A percentile compares a stretch with the other conserved stretches of the same genome.
Conservation (phyloP, 2,329 filamentous ascomycete genomes). For the Tympanopsis confertula region DNA sequence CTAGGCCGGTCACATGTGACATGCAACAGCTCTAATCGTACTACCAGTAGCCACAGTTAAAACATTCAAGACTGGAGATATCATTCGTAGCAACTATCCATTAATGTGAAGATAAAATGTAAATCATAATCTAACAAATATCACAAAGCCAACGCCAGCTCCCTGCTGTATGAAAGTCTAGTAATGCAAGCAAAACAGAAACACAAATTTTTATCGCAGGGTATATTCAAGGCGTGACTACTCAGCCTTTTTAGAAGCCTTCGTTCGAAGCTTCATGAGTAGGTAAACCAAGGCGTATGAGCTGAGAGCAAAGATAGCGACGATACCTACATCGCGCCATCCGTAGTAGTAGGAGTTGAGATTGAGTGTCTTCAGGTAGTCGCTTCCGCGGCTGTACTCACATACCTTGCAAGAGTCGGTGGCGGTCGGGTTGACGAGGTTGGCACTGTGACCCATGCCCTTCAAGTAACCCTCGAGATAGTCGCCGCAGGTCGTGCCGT, state of each 20-base stretch:
- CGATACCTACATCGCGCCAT: constrained; percentile 54
- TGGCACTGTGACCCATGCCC: constrained; percentile 30
- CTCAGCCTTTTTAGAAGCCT: neutral
- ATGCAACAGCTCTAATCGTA: too few species aligned
- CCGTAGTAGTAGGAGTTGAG: constrained; percentile 48
- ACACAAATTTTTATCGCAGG: too few species aligned
- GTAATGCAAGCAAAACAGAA: too few species aligned
- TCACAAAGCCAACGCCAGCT: too few species aligned
- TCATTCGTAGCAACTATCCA: too few species aligned
- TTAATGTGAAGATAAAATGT: too few species aligned
- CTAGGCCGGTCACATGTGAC: too few species aligned
- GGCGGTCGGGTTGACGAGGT: constrained; percentile 48
- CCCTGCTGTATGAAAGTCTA: too few species aligned
- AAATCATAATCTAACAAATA: too few species aligned
- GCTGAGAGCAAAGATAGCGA: constrained; percentile 40
- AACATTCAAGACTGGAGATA: too few species aligned
- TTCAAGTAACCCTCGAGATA: constrained; percentile 43
- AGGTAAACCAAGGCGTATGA: constrained; percentile 36
- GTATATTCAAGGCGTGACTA: too few species aligned
- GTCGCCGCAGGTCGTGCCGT: constrained; percentile 38
- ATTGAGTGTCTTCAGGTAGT: constrained; percentile 49
- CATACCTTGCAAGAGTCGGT: constrained; percentile 46
- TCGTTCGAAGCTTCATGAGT: constrained; percentile 2
- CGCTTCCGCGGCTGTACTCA: constrained; percentile 41
- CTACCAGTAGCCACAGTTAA: too few species aligned